Base-by-base conservation (phyloP, 164 flowering plant species). In the Stephania cephalantha region DNA sequence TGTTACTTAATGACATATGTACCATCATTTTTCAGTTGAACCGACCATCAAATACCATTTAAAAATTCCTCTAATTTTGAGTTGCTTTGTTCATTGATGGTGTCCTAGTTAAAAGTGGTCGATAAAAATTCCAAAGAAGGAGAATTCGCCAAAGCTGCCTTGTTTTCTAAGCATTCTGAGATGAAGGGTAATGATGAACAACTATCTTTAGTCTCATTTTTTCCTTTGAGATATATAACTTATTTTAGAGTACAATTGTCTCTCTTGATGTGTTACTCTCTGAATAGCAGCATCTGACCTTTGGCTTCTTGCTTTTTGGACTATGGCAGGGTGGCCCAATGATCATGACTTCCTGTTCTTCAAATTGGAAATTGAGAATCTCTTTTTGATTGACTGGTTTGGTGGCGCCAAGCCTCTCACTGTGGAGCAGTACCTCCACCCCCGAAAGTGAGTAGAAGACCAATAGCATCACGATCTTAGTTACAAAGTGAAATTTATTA, bases 81-180 rank as follows among this genome's bases (percentile, higher is more conserved):
- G 53, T 70, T 18, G 45, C 13, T 4, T 66, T 63, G 13, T 67
- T 70, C 35, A 15, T 68, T 17, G 55, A 22, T 70, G 76, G 17
- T 67, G 46, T 79, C 73, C 18, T 84, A 95, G 99, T 80, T 95
- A 79, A 84, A 82, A 63, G 12, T 87, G 74, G 76, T 93, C 12
- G 84, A 82, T 44, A 68, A 8, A 64, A 82, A 83, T 22, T 79
- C 95, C 20, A 71, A 87, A 69, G 99, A 92, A 86, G 90, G 82
- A 69, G 85, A 85, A 69, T 82, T 86, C 81, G 98, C 98, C 63
- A 45, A 74, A 78, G 78, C 50, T 31, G 96, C 90, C 18, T 78
- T 95, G 83, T 95, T 93, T 80, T n/a, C 95, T 18, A 95, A 93
- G 83, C 99, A 95, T 85, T 80, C 93, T 71, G 98, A 90, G 84